Evolutionary conservation across 352 stramenopile species (phyloP), one percentile per base, ranked within the genome.

Genomic region (Globisporangium heterothallicum): DNA sequence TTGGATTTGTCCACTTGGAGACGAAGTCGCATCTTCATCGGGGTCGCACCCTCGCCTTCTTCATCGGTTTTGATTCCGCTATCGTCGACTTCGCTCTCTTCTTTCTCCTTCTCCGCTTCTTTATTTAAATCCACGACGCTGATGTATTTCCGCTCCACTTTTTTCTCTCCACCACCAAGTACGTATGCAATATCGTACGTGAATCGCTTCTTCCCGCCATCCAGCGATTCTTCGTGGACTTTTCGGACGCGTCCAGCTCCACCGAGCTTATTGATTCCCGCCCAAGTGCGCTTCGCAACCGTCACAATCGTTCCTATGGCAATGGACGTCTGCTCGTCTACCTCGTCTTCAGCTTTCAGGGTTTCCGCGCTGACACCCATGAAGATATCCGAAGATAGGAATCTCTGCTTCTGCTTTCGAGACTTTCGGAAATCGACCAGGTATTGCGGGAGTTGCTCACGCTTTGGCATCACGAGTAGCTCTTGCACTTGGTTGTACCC

Each of bases 211-310:
- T 62, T 65, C 18, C 66, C 68, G 13, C 70, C 66, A 2, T 62
- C 49, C 1, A 67, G 53, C 0, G 18, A 68, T 36, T 69, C 56
- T 43, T 84, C 64, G 53, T 84, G 75, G 35, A 83, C 70, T 61
- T 74, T 78, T 9, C 69, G 70, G 30, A 93, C 70, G 27, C 84
- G 77, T 27, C 77, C 84, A 8, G 78, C 74, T 14, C 84, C 84
- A 12, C 84, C 84, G 5, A 91, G 70, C 52, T 92, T 94, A 58
- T 94, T 94, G 63, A 94, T 94, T 2, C 84, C 84, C 27, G 84
- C 78, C 84, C 84, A 94, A 12, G 80, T 94, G 9, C 83, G 78
- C 56, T 88, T 90, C 0, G 73, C 80, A 2, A 94, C 83, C 13
- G 70, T 80, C 6, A 92, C 80, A 19, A 78, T 88, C 0, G 69